These are phyloP conservation scores for Haplographium delicatum DNA, from an alignment of 495 filamentous ascomycete genomes.

Conservation along the genomic window DNA sequence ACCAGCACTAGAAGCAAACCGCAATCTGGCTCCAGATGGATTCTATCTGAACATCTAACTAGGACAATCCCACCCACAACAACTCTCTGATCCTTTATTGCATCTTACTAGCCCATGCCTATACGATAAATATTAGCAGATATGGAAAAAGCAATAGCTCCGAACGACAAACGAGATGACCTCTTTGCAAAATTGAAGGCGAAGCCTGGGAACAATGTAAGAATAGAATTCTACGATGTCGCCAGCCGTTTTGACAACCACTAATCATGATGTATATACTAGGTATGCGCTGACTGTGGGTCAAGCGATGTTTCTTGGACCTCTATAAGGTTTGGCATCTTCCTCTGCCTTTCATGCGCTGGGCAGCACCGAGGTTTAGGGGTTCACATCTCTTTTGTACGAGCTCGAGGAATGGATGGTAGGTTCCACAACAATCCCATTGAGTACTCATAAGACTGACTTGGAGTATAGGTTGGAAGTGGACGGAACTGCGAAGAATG, in stretches of 20 bases:
- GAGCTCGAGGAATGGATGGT: constrained; percentile 97
- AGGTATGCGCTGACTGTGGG: constrained; percentile 97
- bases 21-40: constrained; percentile 22
- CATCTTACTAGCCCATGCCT: too few species aligned
- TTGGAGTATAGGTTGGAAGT: constrained; percentile 80
- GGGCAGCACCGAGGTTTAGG: constrained; percentile 87
- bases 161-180: constrained; percentile 91
- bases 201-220: constrained; percentile 89
- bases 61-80: constrained; percentile 20
- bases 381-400: constrained; percentile 95
- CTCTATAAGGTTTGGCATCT: constrained; percentile 94
- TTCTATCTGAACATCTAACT: background rate
- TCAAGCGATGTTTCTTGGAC: constrained; percentile 98
- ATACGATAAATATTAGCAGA: constrained; percentile 31
- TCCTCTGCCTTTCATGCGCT: constrained; percentile 96
- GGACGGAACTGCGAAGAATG: constrained; percentile 97
- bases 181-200: constrained; percentile 96
- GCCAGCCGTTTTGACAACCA: background rate
- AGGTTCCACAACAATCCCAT: constrained; percentile 36
- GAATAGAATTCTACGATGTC: too few species aligned
- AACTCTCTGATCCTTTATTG: too few species aligned
- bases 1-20: constrained; percentile 7
- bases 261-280: constrained; percentile 26
- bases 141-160: constrained; percentile 71
- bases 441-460: constrained; percentile 7